Evolutionary conservation across 768 basidiomycete genomes (phyloP).

Genomic region (Rhodotorula babjevae): DNA sequence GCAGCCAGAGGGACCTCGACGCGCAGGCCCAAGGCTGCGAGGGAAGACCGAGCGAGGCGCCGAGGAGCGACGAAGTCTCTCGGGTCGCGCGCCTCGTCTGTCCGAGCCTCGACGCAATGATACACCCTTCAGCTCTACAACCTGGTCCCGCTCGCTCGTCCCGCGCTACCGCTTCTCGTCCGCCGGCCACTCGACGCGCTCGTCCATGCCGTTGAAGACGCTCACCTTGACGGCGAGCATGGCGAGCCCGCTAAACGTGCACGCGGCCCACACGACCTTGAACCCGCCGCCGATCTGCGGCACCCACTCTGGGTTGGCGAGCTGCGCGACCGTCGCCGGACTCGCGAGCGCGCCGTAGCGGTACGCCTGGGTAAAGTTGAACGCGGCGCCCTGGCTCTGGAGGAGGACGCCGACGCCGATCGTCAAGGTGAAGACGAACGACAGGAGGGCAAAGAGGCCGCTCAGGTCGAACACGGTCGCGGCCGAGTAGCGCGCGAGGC

Average conservation of each 20-base stretch:
- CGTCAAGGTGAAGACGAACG: conserved; percentile 22
- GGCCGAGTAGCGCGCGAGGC: conserved; percentile 20
- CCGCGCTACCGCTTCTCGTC: neutral
- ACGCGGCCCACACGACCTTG: conserved; percentile 22
- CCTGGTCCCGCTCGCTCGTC: too few relatives aligned
- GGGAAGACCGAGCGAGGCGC: too few relatives aligned
- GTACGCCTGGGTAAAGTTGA: conserved; percentile 8
- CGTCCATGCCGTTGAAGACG: conserved; percentile 35
- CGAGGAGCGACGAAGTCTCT: too few relatives aligned
- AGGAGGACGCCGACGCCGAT: conserved; percentile 35
- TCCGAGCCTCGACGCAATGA: neutral
- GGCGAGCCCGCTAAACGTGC: neutral
- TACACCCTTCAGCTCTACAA: neutral
- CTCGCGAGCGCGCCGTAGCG: neutral
- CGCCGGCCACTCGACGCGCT: conserved; percentile 25
- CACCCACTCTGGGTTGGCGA: neutral
- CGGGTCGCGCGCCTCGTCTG: too few relatives aligned
- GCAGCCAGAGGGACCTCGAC: too few relatives aligned
- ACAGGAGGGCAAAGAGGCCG: conserved; percentile 14
- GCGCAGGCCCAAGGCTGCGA: too few relatives aligned
- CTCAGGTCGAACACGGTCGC: conserved; percentile 2
- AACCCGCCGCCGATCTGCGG: conserved; percentile 14
- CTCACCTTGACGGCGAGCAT: conserved; percentile 15
- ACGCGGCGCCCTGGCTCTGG: neutral
- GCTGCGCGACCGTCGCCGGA: neutral